Evolutionary conservation across 129 eudicot genomes (phyloP).

Genomic region (Helianthus annuus): HanXRQr2.0-SUNRISE NC_035448.2:191025121-191025620

Average conservation of each 20-base stretch:
- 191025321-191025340: conserved; percentile 67
- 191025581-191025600: conserved; percentile 83
- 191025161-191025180: conserved; percentile 71
- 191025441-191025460: conserved; percentile 87
- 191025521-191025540: conserved; percentile 72
- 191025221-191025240: conserved; percentile 97
- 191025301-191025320: conserved; percentile 56
- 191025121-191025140: conserved; percentile 82
- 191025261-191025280: conserved; percentile 96
- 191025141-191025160: conserved; percentile 60
- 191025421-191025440: conserved; percentile 98
- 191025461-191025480: conserved; percentile 91
- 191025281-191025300: conserved; percentile 88
- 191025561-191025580: conserved; percentile 89
- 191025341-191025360: conserved; percentile 89
- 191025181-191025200: conserved; percentile 96
- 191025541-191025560: conserved; percentile 85
- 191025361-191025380: conserved; percentile 92
- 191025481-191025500: conserved; percentile 67
- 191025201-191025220: conserved; percentile 96
- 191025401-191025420: conserved; percentile 83
- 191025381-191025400: conserved; percentile 92
- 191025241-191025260: conserved; percentile 91
- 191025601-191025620: conserved; percentile 87
- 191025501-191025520: conserved; percentile 42